phyloP scores from a whole-genome alignment of 2,329 filamentous ascomycete genomes.

The Aspergillus sp. region DNA sequence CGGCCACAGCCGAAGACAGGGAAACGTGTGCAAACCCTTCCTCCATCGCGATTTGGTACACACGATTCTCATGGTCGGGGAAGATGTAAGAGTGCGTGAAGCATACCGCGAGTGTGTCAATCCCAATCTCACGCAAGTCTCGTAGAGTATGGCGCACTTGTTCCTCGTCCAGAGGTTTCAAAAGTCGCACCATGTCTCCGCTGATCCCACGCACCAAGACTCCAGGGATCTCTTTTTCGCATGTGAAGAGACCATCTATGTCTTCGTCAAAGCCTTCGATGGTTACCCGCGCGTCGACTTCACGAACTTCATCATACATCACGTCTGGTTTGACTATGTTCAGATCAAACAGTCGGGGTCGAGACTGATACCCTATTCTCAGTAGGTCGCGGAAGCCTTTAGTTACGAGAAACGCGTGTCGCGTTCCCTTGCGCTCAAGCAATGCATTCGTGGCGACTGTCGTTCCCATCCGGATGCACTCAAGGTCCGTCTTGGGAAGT shows the following conservation, averaged over 20 bases:
- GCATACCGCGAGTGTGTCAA: slow-evolving; percentile 34
- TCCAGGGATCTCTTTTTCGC: slow-evolving; percentile 11
- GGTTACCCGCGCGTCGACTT: slow-evolving; percentile 84
- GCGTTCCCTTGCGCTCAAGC: slow-evolving; percentile 84
- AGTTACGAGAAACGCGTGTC: slow-evolving; percentile 81
- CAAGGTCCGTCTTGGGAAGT: slow-evolving; percentile 34
- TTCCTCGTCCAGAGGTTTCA: slow-evolving; percentile 57
- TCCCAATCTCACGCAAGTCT: slow-evolving; percentile 40
- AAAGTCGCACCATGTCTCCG: slow-evolving; percentile 63
- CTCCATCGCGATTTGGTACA: slow-evolving; percentile 71
- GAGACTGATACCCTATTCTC: slow-evolving; percentile 83
- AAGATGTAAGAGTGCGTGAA: slow-evolving; percentile 86
- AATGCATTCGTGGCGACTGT: slow-evolving; percentile 90
- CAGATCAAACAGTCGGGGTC: slow-evolving; percentile 90
- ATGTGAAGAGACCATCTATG: slow-evolving; percentile 14
- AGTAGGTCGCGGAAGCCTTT: slow-evolving; percentile 84
- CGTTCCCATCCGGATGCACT: slow-evolving; percentile 80
- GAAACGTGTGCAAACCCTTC: slow-evolving; percentile 71
- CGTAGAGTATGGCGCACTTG: slow-evolving; percentile 56
- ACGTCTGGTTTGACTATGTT: slow-evolving; percentile 86
- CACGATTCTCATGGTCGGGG: slow-evolving; percentile 71
- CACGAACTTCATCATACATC: slow-evolving; percentile 76
- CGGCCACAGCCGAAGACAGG: slow-evolving; percentile 62
- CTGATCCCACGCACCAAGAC: slow-evolving; percentile 48
- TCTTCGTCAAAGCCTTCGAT: slow-evolving; percentile 45